Evolutionary conservation across 345 rosid species (phyloP), one percentile per base, ranked within the genome.

Genomic region (Xanthoceras sorbifolium): DNA sequence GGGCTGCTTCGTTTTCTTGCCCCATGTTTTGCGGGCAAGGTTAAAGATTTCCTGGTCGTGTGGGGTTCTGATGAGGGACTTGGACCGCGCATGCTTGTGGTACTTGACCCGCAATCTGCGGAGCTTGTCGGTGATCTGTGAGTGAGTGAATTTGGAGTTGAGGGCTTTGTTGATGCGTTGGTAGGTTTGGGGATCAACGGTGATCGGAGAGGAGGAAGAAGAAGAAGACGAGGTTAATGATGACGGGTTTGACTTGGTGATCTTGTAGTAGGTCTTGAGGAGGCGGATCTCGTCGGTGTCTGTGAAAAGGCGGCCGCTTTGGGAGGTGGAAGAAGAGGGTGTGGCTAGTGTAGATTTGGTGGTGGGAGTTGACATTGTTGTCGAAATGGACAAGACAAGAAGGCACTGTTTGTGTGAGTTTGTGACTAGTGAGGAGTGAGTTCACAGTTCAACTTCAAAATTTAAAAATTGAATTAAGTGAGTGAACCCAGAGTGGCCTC

Each of bases 121-220:
- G 76, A 83, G 60, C 82, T 83, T 83, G 82, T 62, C 67, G 46
- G 18, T 22, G 77, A 83, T 22, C 69, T 80, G 86, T n/a, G 54
- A 38, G 62, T 64, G 77, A 64, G 82, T 74, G 80, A 83, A 75
- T 20, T 65, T 80, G 38, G 74, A 55, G 54, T 64, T 64, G 52
- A 80, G 75, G 10, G 80, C 17, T 7, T 46, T 54, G 71, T 48
- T 72, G 72, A 83, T 54, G 73, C 64, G 69, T 69, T 70, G 59
- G 72, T 79, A 60, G 40, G 59, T 34, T 11, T 48, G 26, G 64
- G 76, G 11, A 46, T 72, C 80, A 17, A 67, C 17, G 14, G 80
- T n/a, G 44, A 72, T 20, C 18, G 73, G 18, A 2, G 72, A 3
- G 14, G 74, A 6, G 2, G 31, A 8, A 38, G 73, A 52, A 8